A percentile compares a stretch with the other conserved stretches of the same genome.
These are phyloP conservation scores for Anastatica hierochuntica DNA, from an alignment of 345 rosid genomes.

Conservation along the genomic window DNA sequence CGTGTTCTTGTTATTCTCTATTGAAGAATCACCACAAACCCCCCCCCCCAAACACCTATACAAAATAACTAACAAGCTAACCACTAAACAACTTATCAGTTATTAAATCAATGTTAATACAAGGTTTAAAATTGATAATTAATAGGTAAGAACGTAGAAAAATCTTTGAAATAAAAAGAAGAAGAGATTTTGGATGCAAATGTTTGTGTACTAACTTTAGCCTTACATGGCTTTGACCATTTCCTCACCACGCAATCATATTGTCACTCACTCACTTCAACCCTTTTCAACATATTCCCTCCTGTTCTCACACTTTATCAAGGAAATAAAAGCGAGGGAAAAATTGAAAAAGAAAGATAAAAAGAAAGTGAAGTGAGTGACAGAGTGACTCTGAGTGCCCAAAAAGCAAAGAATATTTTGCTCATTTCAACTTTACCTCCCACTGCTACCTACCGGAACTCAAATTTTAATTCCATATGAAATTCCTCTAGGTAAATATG, in stretches of 20 bases:
- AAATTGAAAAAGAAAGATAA: constrained; percentile 3
- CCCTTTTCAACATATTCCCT: constrained; percentile 21
- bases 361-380: constrained; percentile 3
- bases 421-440: constrained; percentile 21
- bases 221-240: constrained; percentile 25
- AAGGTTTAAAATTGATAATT: no score
- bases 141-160: no score
- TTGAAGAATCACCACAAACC: no score
- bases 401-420: constrained; percentile 24
- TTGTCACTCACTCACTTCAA: constrained; percentile 23
- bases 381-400: constrained; percentile 20
- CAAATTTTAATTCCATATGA: not conserved
- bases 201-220: constrained; percentile 16
- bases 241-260: constrained; percentile 25
- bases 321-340: not conserved
- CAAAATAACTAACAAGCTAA: no score
- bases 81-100: no score
- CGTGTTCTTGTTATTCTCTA: no score
- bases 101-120: no score
- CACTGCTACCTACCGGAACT: not conserved
- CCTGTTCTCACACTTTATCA: constrained; percentile 7
- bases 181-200: constrained; percentile 10
- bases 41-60: no score
- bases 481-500: not conserved
- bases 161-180: no score